A percentile compares a stretch with the other conserved stretches of the same genome.
Evolutionary conservation across 1,284 basidiomycete species (phyloP).

Genomic region (Afroboletus lepidellus): DNA sequence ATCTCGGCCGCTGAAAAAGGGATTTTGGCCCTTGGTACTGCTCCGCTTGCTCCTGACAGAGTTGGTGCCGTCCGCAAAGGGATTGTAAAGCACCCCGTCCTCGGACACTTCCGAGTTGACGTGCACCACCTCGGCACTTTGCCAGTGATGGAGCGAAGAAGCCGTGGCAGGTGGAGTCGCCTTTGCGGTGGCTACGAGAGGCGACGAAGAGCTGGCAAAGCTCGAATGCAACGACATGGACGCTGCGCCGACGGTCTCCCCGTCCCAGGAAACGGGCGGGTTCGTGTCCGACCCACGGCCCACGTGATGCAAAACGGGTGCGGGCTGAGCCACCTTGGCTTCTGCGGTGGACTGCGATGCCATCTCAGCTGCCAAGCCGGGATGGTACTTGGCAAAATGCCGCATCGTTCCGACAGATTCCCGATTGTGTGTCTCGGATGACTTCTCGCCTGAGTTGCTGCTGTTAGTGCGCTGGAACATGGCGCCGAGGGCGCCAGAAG

Average conservation of each 20-base stretch:
- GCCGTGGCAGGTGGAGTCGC: conserved; percentile 55
- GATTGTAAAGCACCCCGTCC: conserved; percentile 31
- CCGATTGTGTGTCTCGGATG: conserved; percentile 30
- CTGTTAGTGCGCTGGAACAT: conserved; percentile 55
- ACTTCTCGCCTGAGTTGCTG: conserved; percentile 40
- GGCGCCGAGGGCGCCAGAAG: conserved; percentile 43
- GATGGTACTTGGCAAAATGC: conserved; percentile 39
- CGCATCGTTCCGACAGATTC: conserved; percentile 34
- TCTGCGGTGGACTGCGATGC: conserved; percentile 31
- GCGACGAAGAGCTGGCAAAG: conserved; percentile 43
- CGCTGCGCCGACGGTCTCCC: conserved; percentile 46
- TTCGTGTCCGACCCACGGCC: conserved; percentile 31
- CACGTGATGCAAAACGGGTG: conserved; percentile 42
- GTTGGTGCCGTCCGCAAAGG: conserved; percentile 39
- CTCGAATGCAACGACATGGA: conserved; percentile 48
- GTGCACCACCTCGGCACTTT: conserved; percentile 66
- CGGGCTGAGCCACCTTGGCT: conserved; percentile 17
- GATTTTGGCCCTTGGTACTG: conserved; percentile 50
- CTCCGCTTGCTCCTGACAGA: conserved; percentile 20
- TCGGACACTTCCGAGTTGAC: conserved; percentile 34
- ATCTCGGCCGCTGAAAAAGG: conserved; percentile 59
- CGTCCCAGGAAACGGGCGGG: conserved; percentile 53
- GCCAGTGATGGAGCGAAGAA: conserved; percentile 58
- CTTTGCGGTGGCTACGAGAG: conserved; percentile 54
- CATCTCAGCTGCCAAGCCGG: conserved; percentile 53